A percentile compares a stretch with the other conserved stretches of the same genome.
phyloP scores from a whole-genome alignment of 192 early-diverging fungal species.

The Obelidium mucronatum region DNA sequence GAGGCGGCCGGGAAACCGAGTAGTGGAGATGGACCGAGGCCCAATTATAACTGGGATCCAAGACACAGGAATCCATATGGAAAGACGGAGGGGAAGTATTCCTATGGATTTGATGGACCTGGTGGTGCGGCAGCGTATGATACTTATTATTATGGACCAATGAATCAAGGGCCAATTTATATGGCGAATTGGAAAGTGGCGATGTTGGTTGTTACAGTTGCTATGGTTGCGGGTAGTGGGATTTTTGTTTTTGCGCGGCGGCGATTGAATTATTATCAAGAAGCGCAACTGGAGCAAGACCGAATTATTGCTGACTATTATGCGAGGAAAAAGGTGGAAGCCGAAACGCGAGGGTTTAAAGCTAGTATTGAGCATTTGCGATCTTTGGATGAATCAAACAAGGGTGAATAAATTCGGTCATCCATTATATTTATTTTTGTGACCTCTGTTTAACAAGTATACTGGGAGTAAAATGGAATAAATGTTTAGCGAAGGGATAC shows the following conservation, averaged over 20 bases:
- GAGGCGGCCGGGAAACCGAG: neutral
- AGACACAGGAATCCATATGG: neutral
- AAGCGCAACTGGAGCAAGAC: neutral
- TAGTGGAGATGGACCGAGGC: neutral
- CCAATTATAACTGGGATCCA: slow-evolving; percentile 22
- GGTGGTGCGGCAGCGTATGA: slow-evolving; percentile 1
- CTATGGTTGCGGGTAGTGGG: neutral
- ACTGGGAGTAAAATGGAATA: too few species aligned
- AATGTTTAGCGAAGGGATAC: too few species aligned
- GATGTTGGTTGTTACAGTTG: neutral
- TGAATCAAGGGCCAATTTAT: neutral
- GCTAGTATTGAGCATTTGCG: neutral
- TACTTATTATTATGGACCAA: slow-evolving; percentile 4
- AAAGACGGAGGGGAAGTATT: neutral
- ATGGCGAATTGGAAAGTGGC: neutral
- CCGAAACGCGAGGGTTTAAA: neutral
- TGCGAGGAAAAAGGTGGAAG: neutral
- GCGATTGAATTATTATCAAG: neutral
- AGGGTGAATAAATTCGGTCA: too few species aligned
- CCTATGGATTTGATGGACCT: neutral
- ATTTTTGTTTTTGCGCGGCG: neutral
- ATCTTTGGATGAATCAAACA: too few species aligned
- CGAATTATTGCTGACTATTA: neutral
- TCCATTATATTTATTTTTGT: too few species aligned
- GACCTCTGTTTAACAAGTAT: too few species aligned